Evolutionary conservation across 75 land plant genomes (phyloP), one percentile per base, ranked within the genome.

Genomic region (Sequoiadendron giganteum): DNA sequence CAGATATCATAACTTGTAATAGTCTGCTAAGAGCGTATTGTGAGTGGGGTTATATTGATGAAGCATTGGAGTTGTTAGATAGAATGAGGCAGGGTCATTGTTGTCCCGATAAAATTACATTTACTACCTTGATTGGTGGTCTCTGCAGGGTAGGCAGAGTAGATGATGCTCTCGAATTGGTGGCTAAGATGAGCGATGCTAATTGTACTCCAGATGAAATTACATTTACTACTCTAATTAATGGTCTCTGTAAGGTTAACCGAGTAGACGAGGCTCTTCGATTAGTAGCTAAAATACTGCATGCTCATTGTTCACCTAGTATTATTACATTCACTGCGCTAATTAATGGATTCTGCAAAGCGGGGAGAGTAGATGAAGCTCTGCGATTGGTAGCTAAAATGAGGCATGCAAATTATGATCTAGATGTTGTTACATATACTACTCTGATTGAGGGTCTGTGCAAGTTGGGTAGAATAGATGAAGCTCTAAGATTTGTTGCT

Each of bases 81-180:
- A 73, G 86, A 39, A 88, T 88, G 87, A 45, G 58, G n/a, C 76
- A 72, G 16, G 39, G 56, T 10, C n/a, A 82, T 82, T 82, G 84
- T 82, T 45, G n/a, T 10, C 84, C 52, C 3, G 48, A 82, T 47
- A 42, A 21, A 10, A 82, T 81, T 81, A 81, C 96, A 6, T 95
- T 92, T 76, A 95, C 89, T 87, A 90, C 91, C n/a, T 81, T 95
- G 86, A 93, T 93, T 80, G 86, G 89, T 92, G 95, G 94, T 55
- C 92, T 91, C 65, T 93, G 91, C 75, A 94, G 88, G 56, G 87
- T 86, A 15, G 93, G 93, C 36, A 85, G 89, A 68, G 87, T 93
- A 52, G 90, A 94, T 16, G 85, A 52, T 30, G 91, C 88, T 13
- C 70, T 32, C 7, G 91, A 91, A 85, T 48, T 94, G 9, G 86